Evolutionary conservation across 495 filamentous ascomycete species (phyloP).

Genomic region (Podospora sp.): DNA sequence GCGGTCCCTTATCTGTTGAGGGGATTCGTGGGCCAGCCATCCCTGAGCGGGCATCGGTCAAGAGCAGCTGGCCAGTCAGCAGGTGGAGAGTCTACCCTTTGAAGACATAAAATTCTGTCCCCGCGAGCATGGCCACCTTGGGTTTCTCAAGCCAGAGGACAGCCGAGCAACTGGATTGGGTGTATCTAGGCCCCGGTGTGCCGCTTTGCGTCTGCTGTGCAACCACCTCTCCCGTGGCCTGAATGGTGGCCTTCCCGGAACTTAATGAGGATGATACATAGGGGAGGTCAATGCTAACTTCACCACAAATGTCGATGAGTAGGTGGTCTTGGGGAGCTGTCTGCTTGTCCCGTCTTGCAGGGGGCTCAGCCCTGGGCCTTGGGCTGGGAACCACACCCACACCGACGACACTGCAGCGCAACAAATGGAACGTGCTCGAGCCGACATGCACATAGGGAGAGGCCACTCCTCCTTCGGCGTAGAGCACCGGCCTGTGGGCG

Average conservation of each 20-base stretch:
- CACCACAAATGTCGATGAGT: neutral
- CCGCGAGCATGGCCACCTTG: neutral
- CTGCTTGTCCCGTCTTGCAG: neutral
- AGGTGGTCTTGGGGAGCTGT: neutral
- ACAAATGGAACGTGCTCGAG: neutral
- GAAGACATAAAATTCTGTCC: constrained; percentile 23
- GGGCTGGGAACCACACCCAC: neutral
- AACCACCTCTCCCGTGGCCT: constrained; percentile 19
- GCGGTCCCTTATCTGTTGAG: constrained; percentile 15
- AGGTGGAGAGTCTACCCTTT: constrained; percentile 2
- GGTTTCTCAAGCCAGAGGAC: neutral
- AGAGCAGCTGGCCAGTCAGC: constrained; percentile 8
- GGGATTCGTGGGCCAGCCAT: constrained; percentile 14
- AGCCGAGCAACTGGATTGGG: constrained; percentile 25
- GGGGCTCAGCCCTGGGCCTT: constrained; percentile 9
- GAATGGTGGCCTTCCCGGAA: constrained; percentile 1
- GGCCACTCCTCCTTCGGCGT: neutral
- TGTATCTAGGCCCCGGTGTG: constrained; percentile 19
- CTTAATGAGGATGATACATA: constrained; percentile 16
- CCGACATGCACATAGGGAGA: neutral
- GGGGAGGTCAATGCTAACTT: constrained; percentile 23
- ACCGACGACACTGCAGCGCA: neutral
- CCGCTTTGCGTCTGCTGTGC: constrained; percentile 29
- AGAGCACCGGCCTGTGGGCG: neutral
- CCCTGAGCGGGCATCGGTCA: neutral